phyloP scores from a whole-genome alignment of 2,329 filamentous ascomycete species.

The Aspergillus quadricinctus region DNA sequence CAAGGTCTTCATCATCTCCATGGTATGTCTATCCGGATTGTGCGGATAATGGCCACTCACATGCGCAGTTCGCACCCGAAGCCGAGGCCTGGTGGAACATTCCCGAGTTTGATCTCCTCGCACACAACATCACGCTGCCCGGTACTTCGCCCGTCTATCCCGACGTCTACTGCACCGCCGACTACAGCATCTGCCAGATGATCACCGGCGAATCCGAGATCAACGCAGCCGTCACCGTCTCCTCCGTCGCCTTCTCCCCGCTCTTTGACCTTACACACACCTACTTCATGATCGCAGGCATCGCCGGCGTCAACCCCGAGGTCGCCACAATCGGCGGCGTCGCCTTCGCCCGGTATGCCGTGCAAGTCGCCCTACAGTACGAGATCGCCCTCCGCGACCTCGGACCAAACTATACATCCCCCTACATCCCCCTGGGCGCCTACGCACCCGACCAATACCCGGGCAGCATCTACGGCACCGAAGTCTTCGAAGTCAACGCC shows the following conservation, averaged over 20 bases:
- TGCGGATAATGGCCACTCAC: background rate
- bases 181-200: conserved; percentile 63
- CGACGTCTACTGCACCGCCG: conserved; percentile 58
- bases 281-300: conserved; percentile 69
- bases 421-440: conserved; percentile 64
- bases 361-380: conserved; percentile 72
- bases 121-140: conserved; percentile 54
- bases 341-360: conserved; percentile 63
- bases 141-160: conserved; percentile 65
- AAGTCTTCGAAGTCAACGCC: conserved; percentile 64
- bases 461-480: conserved; percentile 59
- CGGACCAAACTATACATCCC: conserved; percentile 60
- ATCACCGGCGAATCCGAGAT: conserved; percentile 67
- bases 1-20: conserved; percentile 42
- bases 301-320: conserved; percentile 69
- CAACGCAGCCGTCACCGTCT: conserved; percentile 66
- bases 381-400: conserved; percentile 69
- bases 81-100: conserved; percentile 59
- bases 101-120: conserved; percentile 53
- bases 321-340: conserved; percentile 62
- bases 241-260: conserved; percentile 58
- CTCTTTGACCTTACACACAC: conserved; percentile 62
- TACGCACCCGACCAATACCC: conserved; percentile 55
- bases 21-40: conserved; percentile 23
- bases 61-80: conserved; percentile 56